These are phyloP conservation scores for Solanum gracilifrons DNA, from an alignment of 257 asterid species.

Conservation along the genomic window DNA sequence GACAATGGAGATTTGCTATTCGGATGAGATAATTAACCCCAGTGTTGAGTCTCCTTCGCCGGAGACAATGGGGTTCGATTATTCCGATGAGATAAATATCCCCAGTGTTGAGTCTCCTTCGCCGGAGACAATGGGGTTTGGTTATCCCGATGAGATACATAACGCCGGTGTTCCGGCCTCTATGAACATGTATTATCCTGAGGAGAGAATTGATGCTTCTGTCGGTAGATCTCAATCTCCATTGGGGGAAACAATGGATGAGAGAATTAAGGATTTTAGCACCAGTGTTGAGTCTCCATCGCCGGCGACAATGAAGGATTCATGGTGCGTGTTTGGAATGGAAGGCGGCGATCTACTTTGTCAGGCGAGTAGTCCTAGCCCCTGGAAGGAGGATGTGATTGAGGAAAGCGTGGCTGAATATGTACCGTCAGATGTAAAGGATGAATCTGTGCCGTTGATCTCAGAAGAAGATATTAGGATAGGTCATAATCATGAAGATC, in stretches of 20 bases:
- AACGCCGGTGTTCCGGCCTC: not conserved
- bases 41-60: not conserved
- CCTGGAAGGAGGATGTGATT: not conserved
- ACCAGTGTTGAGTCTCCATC: constrained; percentile 1
- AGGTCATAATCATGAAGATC: constrained; percentile 18
- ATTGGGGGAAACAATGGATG: not conserved
- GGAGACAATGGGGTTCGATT: not conserved
- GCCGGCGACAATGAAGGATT: not conserved
- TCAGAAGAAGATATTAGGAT: not conserved
- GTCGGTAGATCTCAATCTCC: not conserved
- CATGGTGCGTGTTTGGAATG: constrained; percentile 16
- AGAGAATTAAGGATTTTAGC: not conserved
- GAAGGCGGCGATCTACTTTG: constrained; percentile 52
- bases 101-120: not conserved
- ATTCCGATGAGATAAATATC: not conserved
- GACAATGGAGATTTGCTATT: not conserved
- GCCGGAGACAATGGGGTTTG: not conserved
- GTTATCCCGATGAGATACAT: not conserved
- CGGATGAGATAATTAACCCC: not conserved
- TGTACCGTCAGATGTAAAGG: constrained; percentile 7
- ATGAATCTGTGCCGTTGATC: constrained; percentile 13
- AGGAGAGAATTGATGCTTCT: not conserved
- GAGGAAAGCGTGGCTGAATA: constrained; percentile 16
- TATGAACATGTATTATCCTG: not conserved
- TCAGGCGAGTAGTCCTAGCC: constrained; percentile 16